Base-by-base conservation (phyloP, 805 yeast genomes). In the Clavispora asparagi region DNA sequence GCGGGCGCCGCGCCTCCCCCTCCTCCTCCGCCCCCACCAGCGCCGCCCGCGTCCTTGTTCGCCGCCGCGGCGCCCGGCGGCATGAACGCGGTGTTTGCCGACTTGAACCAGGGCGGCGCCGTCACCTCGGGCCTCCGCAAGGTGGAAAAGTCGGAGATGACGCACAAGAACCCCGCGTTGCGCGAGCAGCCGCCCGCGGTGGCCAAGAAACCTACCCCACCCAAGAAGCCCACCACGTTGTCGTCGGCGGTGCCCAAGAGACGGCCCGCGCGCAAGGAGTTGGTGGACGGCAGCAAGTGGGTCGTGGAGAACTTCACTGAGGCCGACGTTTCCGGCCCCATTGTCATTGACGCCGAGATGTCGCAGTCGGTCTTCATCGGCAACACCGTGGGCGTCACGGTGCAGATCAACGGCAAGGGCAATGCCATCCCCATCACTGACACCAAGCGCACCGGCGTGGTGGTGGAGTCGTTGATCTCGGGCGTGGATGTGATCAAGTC, bases 11-110 rank as follows among this genome's bases (percentile, higher is more conserved):
- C 67, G 55, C 42, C 65, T 56, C 74, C 79, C 3, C 87, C 91
- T 7, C 95, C 96, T 14, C 97, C 97, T 1, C 95, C 96, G 2
- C 95, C 96, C 4, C 92, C 94, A 1, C 88, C 95, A 2, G 81
- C 84, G 12, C 95, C 96, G 9, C 92, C 96, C 26, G 82, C 95
- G 9, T 70, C 82, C 46, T 71, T 85, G 32, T 87, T 81, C 59
- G 81, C 78, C 9, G 68, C 64, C 7, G 51, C 43, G 3, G 32
- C 48, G 6, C 17, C 53, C 17, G 69, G 67, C 39, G 94, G 96
- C 37, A 79, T 92, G 71, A 76, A 74, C 55, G 98, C 98, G 1
- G 96, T 94, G 12, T 94, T 94, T 65, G 83, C 87, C n/a, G 95
- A 87, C 54, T 73, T 94, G 54, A 90, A 84, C 69, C 77, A 84